Evolutionary conservation across 768 basidiomycete genomes (phyloP).

Genomic region (Termitomyces sp.): DNA sequence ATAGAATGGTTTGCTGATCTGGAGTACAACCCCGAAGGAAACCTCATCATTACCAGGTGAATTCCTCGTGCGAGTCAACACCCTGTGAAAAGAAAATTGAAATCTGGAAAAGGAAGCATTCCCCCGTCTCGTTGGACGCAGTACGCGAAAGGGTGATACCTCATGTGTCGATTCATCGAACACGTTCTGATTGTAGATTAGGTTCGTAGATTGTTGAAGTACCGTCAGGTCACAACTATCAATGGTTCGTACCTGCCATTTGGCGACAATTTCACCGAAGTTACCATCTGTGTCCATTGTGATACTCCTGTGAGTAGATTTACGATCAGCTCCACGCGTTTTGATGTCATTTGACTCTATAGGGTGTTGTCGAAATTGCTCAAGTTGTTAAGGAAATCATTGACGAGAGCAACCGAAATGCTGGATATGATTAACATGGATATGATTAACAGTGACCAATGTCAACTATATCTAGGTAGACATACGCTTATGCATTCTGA

Average conservation of each 20-base stretch:
- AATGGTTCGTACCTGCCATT: slow-evolving; percentile 35
- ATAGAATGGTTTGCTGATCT: slow-evolving; percentile 68
- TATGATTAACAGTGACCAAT: not conserved
- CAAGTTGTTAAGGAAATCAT: not conserved
- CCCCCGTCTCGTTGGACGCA: slow-evolving; percentile 34
- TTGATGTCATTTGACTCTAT: not conserved
- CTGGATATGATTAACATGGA: not conserved
- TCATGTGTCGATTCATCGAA: too few relatives aligned
- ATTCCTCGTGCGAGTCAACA: not conserved
- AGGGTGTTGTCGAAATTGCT: slow-evolving; percentile 9
- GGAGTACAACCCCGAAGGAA: slow-evolving; percentile 51
- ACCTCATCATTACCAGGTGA: slow-evolving; percentile 55
- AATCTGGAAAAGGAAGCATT: slow-evolving; percentile 36
- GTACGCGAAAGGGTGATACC: slow-evolving; percentile 19
- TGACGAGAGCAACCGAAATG: not conserved
- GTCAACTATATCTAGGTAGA: not conserved
- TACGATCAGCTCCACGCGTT: too few relatives aligned
- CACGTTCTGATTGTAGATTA: too few relatives aligned
- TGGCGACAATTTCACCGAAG: slow-evolving; percentile 36
- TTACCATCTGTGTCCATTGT: slow-evolving; percentile 62
- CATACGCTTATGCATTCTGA: not conserved
- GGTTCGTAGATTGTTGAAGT: slow-evolving; percentile 16
- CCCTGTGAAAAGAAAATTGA: not conserved
- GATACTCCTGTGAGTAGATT: slow-evolving; percentile 47
- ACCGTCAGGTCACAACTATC: slow-evolving; percentile 42